Percentiles rank a stretch among this genome's conserved stretches.
phyloP scores from a whole-genome alignment of 495 filamentous ascomycete species.

The Aspergillus affinis region DNA sequence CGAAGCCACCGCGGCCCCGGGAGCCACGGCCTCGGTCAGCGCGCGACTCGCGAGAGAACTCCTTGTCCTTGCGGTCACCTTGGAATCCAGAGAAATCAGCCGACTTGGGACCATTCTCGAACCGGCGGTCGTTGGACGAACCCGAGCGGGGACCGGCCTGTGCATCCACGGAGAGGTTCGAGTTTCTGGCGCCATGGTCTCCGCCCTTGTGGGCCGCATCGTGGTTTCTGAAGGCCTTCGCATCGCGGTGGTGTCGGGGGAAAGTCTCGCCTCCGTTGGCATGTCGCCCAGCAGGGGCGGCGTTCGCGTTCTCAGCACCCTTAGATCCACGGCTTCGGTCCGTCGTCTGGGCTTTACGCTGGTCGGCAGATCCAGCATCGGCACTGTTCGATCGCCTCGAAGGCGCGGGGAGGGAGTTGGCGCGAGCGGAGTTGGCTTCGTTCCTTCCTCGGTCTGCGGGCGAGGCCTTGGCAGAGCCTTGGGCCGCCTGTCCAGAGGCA shows the following conservation, averaged over 20 bases:
- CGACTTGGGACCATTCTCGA: conserved; percentile 42
- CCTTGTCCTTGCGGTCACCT: conserved; percentile 34
- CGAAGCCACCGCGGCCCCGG: conserved; percentile 53
- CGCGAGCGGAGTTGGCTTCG: conserved; percentile 37
- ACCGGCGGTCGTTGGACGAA: conserved; percentile 34
- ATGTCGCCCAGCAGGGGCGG: conserved; percentile 13
- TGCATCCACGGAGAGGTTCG: conserved; percentile 36
- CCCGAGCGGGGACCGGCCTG: conserved; percentile 32
- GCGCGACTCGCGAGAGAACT: conserved; percentile 47
- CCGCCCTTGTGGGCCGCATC: conserved; percentile 30
- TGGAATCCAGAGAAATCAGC: conserved; percentile 36
- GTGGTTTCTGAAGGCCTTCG: conserved; percentile 38
- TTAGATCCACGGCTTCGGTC: conserved; percentile 39
- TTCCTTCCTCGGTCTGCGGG: conserved; percentile 41
- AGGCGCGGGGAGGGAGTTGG: conserved; percentile 44
- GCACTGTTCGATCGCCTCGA: conserved; percentile 39
- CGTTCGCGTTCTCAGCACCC: conserved; percentile 31
- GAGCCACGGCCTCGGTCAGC: conserved; percentile 54
- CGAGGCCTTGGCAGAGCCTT: conserved; percentile 31
- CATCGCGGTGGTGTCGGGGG: conserved; percentile 25
- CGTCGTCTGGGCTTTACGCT: conserved; percentile 33
- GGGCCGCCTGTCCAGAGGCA: conserved; percentile 29
- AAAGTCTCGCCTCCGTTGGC: conserved; percentile 31
- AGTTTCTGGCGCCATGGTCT: conserved; percentile 29
- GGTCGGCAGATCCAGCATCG: conserved; percentile 33